Conservation (phyloP, 2,329 filamentous ascomycete genomes). For the Drechslerella coelobrocha region DNA sequence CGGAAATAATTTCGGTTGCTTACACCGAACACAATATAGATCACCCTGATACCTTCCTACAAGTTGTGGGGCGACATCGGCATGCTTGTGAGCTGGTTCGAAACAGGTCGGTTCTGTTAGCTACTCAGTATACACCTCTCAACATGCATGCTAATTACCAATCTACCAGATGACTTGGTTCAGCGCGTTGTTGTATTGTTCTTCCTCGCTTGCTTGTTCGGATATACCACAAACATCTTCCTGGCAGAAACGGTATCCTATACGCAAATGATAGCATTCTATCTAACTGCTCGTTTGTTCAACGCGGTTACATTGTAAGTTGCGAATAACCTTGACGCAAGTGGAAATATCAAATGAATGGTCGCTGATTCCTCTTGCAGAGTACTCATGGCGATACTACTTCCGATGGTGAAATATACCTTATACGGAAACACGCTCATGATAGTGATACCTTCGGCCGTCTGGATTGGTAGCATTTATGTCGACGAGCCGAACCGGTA, state of each 20-base stretch:
- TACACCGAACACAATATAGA: slow-evolving; percentile 51
- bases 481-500: slow-evolving; percentile 65
- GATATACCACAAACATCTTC: slow-evolving; percentile 70
- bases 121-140: background rate
- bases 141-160: background rate
- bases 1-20: background rate
- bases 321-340: background rate
- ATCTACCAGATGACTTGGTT: slow-evolving; percentile 64
- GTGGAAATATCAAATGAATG: background rate
- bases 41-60: slow-evolving; percentile 69
- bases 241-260: slow-evolving; percentile 67
- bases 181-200: slow-evolving; percentile 68
- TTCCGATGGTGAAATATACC: slow-evolving; percentile 64
- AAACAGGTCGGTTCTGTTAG: slow-evolving; percentile 57
- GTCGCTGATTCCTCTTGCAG: slow-evolving; percentile 19
- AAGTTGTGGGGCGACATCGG: slow-evolving; percentile 70
- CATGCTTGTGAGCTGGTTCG: slow-evolving; percentile 68
- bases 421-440: slow-evolving; percentile 58
- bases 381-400: slow-evolving; percentile 52
- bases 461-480: slow-evolving; percentile 70
- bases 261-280: slow-evolving; percentile 67
- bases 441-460: slow-evolving; percentile 61
- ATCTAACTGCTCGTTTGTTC: slow-evolving; percentile 67
- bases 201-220: slow-evolving; percentile 68
- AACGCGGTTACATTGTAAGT: slow-evolving; percentile 27